Evolutionary conservation across 495 filamentous ascomycete genomes (phyloP).

Genomic region (Podospora tetraspora): DNA sequence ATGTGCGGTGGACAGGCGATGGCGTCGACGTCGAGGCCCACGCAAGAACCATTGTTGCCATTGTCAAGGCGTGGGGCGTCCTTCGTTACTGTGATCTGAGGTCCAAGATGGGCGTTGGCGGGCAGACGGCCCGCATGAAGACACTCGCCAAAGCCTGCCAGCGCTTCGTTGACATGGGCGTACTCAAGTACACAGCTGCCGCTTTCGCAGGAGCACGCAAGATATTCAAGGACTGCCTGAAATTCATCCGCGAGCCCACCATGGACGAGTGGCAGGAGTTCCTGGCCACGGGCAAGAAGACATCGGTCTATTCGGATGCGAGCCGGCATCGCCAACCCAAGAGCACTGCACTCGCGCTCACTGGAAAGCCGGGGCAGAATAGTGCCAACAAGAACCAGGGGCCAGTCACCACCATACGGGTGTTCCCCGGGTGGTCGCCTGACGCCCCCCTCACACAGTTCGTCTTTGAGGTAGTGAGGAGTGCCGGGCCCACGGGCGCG

Average conservation of each 20-base stretch:
- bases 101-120: conserved; percentile 51
- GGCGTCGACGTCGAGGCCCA: conserved; percentile 48
- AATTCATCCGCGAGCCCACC: conserved; percentile 68
- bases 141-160: conserved; percentile 62
- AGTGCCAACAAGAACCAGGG: conserved; percentile 11
- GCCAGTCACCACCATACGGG: conserved; percentile 23
- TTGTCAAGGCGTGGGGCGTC: conserved; percentile 43
- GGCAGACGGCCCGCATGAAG: conserved; percentile 59
- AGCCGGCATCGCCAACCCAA: conserved; percentile 28
- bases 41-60: conserved; percentile 42
- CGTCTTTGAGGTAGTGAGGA: conserved; percentile 40
- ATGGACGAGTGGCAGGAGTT: conserved; percentile 58
- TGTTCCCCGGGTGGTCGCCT: conserved; percentile 36
- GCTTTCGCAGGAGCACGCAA: conserved; percentile 39
- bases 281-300: conserved; percentile 35
- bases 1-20: conserved; percentile 45
- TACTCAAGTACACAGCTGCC: conserved; percentile 63
- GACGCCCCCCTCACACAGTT: conserved; percentile 42
- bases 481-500: conserved; percentile 36
- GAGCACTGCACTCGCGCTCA: conserved; percentile 27
- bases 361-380: conserved; percentile 17
- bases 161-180: conserved; percentile 63
- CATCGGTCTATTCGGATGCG: conserved; percentile 31
- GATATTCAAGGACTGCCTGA: conserved; percentile 58
- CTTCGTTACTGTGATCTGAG: conserved; percentile 58